These are phyloP conservation scores for Lepidium aucheri DNA, from an alignment of 345 rosid species.

Conservation along the genomic window DNA sequence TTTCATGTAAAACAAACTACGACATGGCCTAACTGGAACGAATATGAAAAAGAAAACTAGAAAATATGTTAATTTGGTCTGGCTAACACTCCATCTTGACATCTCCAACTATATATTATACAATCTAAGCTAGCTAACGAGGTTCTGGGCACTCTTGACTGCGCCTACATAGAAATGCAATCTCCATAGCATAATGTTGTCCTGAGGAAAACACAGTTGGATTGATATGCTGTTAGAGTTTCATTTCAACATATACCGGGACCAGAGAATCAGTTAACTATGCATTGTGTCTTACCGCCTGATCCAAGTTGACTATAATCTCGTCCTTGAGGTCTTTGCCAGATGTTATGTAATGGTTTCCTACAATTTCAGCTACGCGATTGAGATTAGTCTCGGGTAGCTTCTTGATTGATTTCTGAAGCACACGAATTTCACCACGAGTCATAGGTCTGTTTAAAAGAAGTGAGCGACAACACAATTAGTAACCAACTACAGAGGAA, in stretches of 20 bases:
- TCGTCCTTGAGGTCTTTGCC: background rate
- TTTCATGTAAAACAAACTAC: background rate
- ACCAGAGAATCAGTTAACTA: background rate
- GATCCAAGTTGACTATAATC: conserved; percentile 15
- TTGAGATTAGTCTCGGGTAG: background rate
- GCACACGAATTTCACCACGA: conserved; percentile 1
- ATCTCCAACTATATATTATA: background rate
- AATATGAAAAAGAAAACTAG: background rate
- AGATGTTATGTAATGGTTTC: background rate
- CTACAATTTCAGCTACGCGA: background rate
- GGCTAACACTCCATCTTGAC: background rate
- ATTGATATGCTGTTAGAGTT: background rate
- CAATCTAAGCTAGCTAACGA: conserved; percentile 4
- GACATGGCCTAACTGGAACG: background rate
- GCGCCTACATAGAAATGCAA: conserved; percentile 18
- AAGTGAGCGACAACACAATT: background rate
- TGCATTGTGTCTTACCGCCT: conserved; percentile 7
- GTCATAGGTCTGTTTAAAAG: conserved; percentile 15
- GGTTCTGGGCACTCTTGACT: conserved; percentile 16
- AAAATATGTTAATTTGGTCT: background rate
- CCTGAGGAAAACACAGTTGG: conserved; percentile 10
- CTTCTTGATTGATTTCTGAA: conserved; percentile 18
- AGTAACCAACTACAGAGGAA: background rate
- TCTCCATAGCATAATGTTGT: conserved; percentile 17
- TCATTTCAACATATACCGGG: background rate